Evolutionary conservation across 1,284 basidiomycete species (phyloP).

Genomic region (Trametes polyzona): DNA sequence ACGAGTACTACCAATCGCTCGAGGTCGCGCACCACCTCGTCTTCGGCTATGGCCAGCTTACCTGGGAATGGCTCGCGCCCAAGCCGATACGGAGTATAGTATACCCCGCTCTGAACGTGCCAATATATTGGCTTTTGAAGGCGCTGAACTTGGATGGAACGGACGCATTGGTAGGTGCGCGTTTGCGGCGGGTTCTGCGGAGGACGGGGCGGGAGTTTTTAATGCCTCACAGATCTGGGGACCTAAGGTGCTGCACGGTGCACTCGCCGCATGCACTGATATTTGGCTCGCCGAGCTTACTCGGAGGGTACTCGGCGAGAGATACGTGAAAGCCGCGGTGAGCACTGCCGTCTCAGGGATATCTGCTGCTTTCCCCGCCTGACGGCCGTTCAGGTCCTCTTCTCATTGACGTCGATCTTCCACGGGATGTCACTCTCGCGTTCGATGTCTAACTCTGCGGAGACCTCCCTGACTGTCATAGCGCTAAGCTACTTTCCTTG

Average conservation of each 20-base stretch:
- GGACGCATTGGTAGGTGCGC: slow-evolving; percentile 55
- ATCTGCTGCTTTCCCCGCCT: background rate
- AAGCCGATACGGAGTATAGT: slow-evolving; percentile 73
- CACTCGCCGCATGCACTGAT: slow-evolving; percentile 84
- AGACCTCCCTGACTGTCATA: slow-evolving; percentile 83
- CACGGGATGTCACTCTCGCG: slow-evolving; percentile 84
- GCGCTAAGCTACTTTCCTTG: slow-evolving; percentile 85
- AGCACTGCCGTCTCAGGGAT: slow-evolving; percentile 34
- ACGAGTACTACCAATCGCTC: slow-evolving; percentile 95
- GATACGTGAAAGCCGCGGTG: slow-evolving; percentile 68
- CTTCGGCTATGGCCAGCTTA: slow-evolving; percentile 90
- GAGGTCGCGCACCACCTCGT: slow-evolving; percentile 91
- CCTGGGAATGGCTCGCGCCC: slow-evolving; percentile 93
- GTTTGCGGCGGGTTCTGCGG: background rate
- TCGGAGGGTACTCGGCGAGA: slow-evolving; percentile 57
- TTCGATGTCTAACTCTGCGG: slow-evolving; percentile 92
- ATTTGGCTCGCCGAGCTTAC: slow-evolving; percentile 73
- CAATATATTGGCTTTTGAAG: slow-evolving; percentile 76
- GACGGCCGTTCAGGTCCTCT: slow-evolving; percentile 59
- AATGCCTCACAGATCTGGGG: slow-evolving; percentile 52
- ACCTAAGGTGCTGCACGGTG: slow-evolving; percentile 82
- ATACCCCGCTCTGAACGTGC: slow-evolving; percentile 80
- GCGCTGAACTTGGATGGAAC: slow-evolving; percentile 53
- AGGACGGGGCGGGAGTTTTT: background rate
- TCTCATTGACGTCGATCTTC: slow-evolving; percentile 89